Evolutionary conservation across 2,329 filamentous ascomycete species (phyloP).

Genomic region (Claviceps lovelessii): DNA sequence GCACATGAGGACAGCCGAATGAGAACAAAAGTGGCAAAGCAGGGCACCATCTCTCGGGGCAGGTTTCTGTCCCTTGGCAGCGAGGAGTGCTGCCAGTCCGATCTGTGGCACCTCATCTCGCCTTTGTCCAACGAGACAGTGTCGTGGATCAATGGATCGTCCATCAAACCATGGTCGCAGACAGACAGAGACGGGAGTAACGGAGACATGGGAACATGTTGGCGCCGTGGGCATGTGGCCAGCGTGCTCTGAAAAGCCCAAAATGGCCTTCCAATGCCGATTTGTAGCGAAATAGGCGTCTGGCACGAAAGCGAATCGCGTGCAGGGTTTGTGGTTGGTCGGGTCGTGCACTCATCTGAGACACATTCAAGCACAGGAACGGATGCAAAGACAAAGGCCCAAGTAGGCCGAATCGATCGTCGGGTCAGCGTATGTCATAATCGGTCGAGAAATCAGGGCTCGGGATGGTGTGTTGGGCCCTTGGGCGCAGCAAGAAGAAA

Average conservation of each 20-base stretch:
- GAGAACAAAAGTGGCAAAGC: neutral
- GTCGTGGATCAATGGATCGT: neutral
- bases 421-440: neutral
- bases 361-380: conserved; percentile 10
- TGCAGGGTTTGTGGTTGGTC: conserved; percentile 5
- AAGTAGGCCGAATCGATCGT: neutral
- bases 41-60: conserved; percentile 4
- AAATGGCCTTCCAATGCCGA: conserved; percentile 5
- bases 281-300: neutral
- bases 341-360: conserved; percentile 11
- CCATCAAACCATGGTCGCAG: neutral
- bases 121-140: conserved; percentile 16
- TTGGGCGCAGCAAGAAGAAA: neutral
- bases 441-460: neutral
- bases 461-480: neutral
- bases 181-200: conserved; percentile 1
- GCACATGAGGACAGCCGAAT: conserved; percentile 3
- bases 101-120: conserved; percentile 29
- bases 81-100: conserved; percentile 19
- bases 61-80: conserved; percentile 11
- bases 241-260: neutral
- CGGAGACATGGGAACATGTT: conserved; percentile 8
- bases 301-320: conserved; percentile 6
- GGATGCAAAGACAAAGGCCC: conserved; percentile 6
- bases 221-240: neutral